A percentile compares a stretch with the other conserved stretches of the same genome.
phyloP scores from a whole-genome alignment of 148 eudicot species.

The Nepenthes gracilis region DNA sequence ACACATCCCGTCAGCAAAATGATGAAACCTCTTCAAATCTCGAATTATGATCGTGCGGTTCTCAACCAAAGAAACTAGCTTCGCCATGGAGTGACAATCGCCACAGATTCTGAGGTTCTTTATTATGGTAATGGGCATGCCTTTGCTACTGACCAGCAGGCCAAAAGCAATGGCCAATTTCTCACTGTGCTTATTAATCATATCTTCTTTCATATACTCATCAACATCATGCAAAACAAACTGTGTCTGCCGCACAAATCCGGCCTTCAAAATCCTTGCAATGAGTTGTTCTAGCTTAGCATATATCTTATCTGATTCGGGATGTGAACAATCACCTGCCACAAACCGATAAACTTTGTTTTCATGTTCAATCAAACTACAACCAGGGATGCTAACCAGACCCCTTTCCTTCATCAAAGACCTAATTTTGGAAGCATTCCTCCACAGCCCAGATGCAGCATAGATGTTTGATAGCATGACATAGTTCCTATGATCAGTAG shows the following conservation, averaged over 20 bases:
- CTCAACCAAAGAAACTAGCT: slow-evolving; percentile 31
- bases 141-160: slow-evolving; percentile 18
- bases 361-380: slow-evolving; percentile 26
- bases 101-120: slow-evolving; percentile 48
- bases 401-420: slow-evolving; percentile 25
- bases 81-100: slow-evolving; percentile 33
- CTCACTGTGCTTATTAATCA: slow-evolving; percentile 38
- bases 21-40: slow-evolving; percentile 40
- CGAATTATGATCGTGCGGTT: slow-evolving; percentile 26
- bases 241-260: slow-evolving; percentile 21
- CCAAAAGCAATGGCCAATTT: slow-evolving; percentile 44
- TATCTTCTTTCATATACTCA: slow-evolving; percentile 25
- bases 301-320: slow-evolving; percentile 22
- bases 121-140: slow-evolving; percentile 22
- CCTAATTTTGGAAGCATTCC: slow-evolving; percentile 27
- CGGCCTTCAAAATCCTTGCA: slow-evolving; percentile 18
- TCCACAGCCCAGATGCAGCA: slow-evolving; percentile 32
- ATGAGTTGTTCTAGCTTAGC: slow-evolving; percentile 25
- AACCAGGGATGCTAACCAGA: slow-evolving; percentile 17
- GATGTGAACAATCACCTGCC: slow-evolving; percentile 33
- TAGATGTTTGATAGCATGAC: slow-evolving; percentile 31
- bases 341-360: slow-evolving; percentile 23
- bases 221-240: slow-evolving; percentile 33
- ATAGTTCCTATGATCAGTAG: slow-evolving; percentile 27
- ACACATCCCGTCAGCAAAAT: slow-evolving; percentile 31